A percentile compares a stretch with the other conserved stretches of the same genome.
Conservation (phyloP, 441 rosid genomes). For the Cnidoscolus chayamansa region DNA sequence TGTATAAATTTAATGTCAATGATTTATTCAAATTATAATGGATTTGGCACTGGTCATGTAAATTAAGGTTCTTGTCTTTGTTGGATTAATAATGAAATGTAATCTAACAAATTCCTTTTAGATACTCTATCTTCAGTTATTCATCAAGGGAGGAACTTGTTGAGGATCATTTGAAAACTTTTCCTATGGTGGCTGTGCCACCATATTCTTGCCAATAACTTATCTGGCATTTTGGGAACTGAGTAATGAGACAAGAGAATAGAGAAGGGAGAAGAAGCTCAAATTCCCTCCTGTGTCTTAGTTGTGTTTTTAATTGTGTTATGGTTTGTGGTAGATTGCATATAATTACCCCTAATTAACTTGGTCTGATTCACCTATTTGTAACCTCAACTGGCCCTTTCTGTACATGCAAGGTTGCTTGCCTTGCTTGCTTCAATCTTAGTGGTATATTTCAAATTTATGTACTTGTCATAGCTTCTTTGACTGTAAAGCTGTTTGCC, state of each 20-base stretch:
- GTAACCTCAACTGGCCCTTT: background rate
- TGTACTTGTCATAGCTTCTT: background rate
- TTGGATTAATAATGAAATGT: background rate
- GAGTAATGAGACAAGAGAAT: background rate
- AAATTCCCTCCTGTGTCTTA: background rate
- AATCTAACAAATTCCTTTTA: background rate
- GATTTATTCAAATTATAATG: too few species aligned
- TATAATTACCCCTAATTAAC: too few species aligned
- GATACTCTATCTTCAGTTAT: too few species aligned
- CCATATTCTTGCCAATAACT: background rate
- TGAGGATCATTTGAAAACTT: background rate
- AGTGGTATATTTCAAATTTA: background rate
- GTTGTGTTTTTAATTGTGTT: background rate
- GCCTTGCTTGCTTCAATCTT: background rate
- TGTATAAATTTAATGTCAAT: too few species aligned
- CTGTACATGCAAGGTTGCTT: background rate
- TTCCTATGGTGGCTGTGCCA: background rate
- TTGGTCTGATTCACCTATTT: background rate
- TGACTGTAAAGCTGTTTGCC: too few species aligned
- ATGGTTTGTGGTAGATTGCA: too few species aligned
- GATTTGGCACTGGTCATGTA: too few species aligned
- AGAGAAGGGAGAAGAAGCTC: background rate
- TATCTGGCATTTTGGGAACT: background rate
- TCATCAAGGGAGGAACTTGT: background rate
- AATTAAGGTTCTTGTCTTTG: background rate